phyloP scores from a whole-genome alignment of 495 filamentous ascomycete genomes.

The Penicillium canariense region DNA sequence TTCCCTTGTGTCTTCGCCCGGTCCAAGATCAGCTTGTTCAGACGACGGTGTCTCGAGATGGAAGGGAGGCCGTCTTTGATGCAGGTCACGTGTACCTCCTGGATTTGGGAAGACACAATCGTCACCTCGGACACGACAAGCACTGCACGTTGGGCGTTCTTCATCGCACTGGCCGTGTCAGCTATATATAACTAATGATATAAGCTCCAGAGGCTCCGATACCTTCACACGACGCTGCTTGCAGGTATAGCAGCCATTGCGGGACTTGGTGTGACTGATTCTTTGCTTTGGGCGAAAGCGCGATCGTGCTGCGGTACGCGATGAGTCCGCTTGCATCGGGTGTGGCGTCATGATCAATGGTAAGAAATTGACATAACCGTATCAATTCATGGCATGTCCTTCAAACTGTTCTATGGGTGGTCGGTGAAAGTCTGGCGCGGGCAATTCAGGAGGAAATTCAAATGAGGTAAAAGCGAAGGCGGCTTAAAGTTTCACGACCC shows the following conservation, averaged over 20 bases:
- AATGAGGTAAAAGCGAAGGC: too few species aligned
- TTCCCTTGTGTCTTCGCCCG: not conserved
- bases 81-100: constrained; percentile 1
- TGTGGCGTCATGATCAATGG: too few species aligned
- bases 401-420: too few species aligned
- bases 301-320: not conserved
- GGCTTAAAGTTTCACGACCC: too few species aligned
- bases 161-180: constrained; percentile 26
- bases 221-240: constrained; percentile 25
- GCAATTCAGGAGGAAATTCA: too few species aligned
- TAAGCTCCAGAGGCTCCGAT: not conserved
- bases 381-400: too few species aligned
- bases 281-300: constrained; percentile 5
- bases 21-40: not conserved
- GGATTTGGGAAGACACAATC: constrained; percentile 18
- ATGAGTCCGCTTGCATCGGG: not conserved
- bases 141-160: constrained; percentile 23
- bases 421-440: too few species aligned
- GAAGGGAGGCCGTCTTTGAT: not conserved
- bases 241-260: constrained; percentile 24
- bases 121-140: constrained; percentile 17
- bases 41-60: not conserved
- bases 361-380: too few species aligned
- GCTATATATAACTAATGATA: not conserved
- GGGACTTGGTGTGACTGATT: constrained; percentile 24